Base-by-base conservation (phyloP, 805 yeast species). In the Candida coleopterorum region DNA sequence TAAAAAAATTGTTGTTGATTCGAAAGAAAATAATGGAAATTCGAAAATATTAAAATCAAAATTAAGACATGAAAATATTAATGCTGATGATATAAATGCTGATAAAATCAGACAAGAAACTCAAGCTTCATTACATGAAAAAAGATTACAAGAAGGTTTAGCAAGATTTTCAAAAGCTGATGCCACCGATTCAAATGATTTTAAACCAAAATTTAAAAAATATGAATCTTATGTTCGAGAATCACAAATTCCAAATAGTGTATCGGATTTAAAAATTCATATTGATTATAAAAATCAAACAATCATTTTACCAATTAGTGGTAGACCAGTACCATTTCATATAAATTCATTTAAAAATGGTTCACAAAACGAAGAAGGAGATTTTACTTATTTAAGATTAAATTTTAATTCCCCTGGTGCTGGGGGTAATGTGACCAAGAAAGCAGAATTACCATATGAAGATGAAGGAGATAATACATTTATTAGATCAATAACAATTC, bases 281-380 rank as follows among this genome's bases (percentile, higher is more conserved):
- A 88, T 93, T 40, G 98, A 90, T 57, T 72, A 77, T 56, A 86
- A 85, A 52, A 75, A 84, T 40, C 96, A 89, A 62, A 85, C 97
- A 1, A 83, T 90, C 38, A 77, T 90, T 42, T 66, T 90, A 41
- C 98, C 98, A 35, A 83, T 90, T 40, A 77, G 82, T 52, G 98
- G 98, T 44, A 75, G 97, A 52, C 97, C 97, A 1, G 97, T 93
- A 35, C 98, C 98, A 17, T 90, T 93, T 71, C 98, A 90, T 58
- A 88, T 90, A 54, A 87, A 87, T 58, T 72, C 97, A 4, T 89
- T 85, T 65, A 90, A 89, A 53, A 89, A 86, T 55, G 97, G 96
- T 34, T 84, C 95, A 9, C 89, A 88, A 53, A 86, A 82, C 45
- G 98, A 93, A 53, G 97, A 93, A 68, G 97, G 97, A 36, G 97